Base-by-base conservation (phyloP, 2,329 filamentous ascomycete species). In the Colletotrichum endophyticum region DNA sequence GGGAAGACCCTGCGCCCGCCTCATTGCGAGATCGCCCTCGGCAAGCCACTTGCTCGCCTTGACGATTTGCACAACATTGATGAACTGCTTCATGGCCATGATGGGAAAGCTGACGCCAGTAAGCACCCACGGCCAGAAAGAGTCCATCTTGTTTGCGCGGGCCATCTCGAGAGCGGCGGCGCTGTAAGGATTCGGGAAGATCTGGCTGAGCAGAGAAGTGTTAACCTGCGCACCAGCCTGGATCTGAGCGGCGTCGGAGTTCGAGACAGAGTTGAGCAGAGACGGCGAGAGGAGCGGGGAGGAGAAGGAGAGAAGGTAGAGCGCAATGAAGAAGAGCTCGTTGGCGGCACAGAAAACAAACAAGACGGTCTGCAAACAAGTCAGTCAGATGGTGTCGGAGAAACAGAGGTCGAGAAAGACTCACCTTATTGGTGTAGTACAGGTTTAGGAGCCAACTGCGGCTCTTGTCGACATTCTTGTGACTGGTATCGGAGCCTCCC, bases 301-400 rank as follows among this genome's bases (percentile, higher is more conserved):
- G 75, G 95, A 98, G 90, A 99, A 99, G 81, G 96, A 98, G 76
- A 99, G 94, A 70, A 99, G 94, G 88, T 99, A 99, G 78, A 99
- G 92, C 34, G 95, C 96, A 83, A 99, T 98, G 90, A 99, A 99
- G 91, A 98, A 99, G 79, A 96, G 87, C 87, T 99, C 97, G 85
- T 99, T 99, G 79, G 98, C 87, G 74, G 92, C 90, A 89, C 97
- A 99, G 86, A 95, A 95, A 78, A 95, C 86, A 88, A 99, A 99
- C 57, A 99, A 91, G 62, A 99, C 96, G 71, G 89, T 94, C 96
- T 98, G 80, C 8, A 27, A 44, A 30, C 75, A 62, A 25, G 77
- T 25, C 76, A 62, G 28, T 11, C 11, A 22, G 13, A 28, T 64
- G 13, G 25, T 8, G 25, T 59, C 27, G 8, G 19, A 34, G 3